Base-by-base conservation (phyloP, 768 basidiomycete species). In the Trametes coccinea region DNA sequence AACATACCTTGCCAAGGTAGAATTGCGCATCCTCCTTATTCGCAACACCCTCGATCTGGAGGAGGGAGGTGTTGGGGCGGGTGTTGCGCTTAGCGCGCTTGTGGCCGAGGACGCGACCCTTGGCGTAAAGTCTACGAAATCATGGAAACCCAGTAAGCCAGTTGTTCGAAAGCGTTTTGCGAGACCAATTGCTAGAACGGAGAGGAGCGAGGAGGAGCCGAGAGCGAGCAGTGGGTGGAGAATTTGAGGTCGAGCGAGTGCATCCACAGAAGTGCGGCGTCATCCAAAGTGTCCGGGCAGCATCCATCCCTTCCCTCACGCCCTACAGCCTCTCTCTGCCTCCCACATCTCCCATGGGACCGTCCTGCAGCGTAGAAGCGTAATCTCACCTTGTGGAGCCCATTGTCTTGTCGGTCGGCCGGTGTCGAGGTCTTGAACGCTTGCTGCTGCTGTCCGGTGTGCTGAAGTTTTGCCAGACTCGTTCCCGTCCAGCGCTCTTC, bases 51-150 rank as follows among this genome's bases (percentile, higher is more conserved):
- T 99, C 97, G 74, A 99, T 93, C 79, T 96, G 94, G 72, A 99
- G 78, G 70, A 99, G 88, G 56, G 93, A 93, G 64, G 95, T 97
- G 84, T 96, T 96, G 73, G 94, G 95, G 73, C 89, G 85, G 60
- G 90, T 84, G 85, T 98, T 98, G 74, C 94, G 90, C 82, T 98
- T 98, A 64, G 92, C 95, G 67, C 97, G 93, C 82, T 98, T 98
- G 92, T 96, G 93, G 67, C 95, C 94, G 71, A 98, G 83, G 74
- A 99, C 88, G 72, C 97, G 94, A 76, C 93, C 97, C 84, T 97
- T 98, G 79, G 78, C 76, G 85, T 97, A 96, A 72, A 97, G 86
- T 85, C 95, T 96, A 40, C 29, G 11, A 46, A 16, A 54, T 17
- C 52, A 58, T 34, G n/a, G 30, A 43, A 49, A 22, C 41, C 51